A percentile compares a stretch with the other conserved stretches of the same genome.
Conservation (phyloP, 2,329 filamentous ascomycete genomes). For the Diplocarpon mali region DNA sequence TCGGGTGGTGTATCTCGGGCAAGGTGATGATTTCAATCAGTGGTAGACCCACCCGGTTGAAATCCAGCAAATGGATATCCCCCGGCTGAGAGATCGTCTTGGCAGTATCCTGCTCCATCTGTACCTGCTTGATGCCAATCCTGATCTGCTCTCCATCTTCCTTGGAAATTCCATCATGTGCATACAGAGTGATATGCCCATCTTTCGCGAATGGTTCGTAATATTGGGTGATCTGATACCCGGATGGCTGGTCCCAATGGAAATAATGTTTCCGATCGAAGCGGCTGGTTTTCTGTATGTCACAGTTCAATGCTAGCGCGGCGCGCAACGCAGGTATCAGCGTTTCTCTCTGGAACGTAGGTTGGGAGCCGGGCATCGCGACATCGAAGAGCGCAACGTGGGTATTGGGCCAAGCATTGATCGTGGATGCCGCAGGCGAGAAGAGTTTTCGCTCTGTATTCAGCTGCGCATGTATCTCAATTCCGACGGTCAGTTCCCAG, state of each 20-base stretch:
- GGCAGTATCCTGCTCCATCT: conserved; percentile 96
- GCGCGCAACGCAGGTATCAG: conserved; percentile 85
- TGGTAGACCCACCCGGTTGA: conserved; percentile 85
- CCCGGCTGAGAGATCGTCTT: conserved; percentile 76
- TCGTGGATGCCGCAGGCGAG: conserved; percentile 56
- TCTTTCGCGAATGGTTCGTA: conserved; percentile 63
- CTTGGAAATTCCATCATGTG: conserved; percentile 68
- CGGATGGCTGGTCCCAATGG: conserved; percentile 93
- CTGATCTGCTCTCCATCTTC: conserved; percentile 60
- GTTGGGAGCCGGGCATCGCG: conserved; percentile 81
- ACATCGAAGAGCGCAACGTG: conserved; percentile 83
- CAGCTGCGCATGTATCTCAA: conserved; percentile 94
- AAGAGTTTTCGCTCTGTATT: conserved; percentile 87
- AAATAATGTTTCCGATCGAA: conserved; percentile 99
- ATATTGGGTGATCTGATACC: conserved; percentile 97
- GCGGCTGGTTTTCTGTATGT: conserved; percentile 62
- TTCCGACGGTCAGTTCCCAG: conserved; percentile 95
- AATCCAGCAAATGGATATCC: conserved; percentile 70
- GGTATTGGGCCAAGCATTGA: conserved; percentile 65
- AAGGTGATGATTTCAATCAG: conserved; percentile 92
- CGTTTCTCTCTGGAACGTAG: conserved; percentile 70
- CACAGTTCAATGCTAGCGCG: conserved; percentile 72
- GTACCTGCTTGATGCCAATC: conserved; percentile 83
- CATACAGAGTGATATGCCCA: conserved; percentile 59
- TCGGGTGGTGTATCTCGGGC: conserved; percentile 77